Base-by-base conservation (phyloP, 2,329 filamentous ascomycete species). In the Apiospora saccharicola region DNA sequence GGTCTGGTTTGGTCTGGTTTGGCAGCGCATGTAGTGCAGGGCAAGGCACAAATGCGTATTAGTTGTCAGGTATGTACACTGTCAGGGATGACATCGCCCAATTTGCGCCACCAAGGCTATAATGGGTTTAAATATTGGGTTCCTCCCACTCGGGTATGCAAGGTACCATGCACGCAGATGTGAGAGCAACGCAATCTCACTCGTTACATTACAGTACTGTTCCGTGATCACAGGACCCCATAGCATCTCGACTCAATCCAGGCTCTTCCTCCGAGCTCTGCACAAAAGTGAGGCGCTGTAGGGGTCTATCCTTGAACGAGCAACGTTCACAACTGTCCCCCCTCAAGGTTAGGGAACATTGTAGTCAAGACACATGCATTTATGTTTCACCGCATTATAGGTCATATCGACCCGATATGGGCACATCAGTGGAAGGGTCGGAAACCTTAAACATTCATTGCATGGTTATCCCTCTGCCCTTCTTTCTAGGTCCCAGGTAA, bases 131-230 rank as follows among this genome's bases (percentile, higher is more conserved):
- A 64, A 24, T 41, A 64, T 41, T 41, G 57, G 57, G 34, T 64
- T n/a, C 57, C 34, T 64, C 57, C 24, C 34, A 41, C 57, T 37
- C 53, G 57, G 57, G 34, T 64, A 64, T 64, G 57, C 57, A 64
- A 64, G 57, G 57, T 64, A 64, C 57, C 53, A 61, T 61, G 53
- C 53, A 61, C 19, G 30, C 53, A 37, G 57, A 64, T 37, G 57
- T 41, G 57, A 22, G 57, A 64, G 57, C 57, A 64, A 64, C 57
- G 57, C 12, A 64, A 64, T 64, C 57, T 64, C 57, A 64, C 57
- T n/a, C 41, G 16, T 64, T 64, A 64, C 30, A 64, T 64, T 64
- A 24, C 57, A 64, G 57, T 64, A 64, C 57, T 64, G 57, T 64
- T 41, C 30, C 10, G 46, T 49, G 57, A n/a, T 34, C 16, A 64